A percentile compares a stretch with the other conserved stretches of the same genome.
Conservation (phyloP, 1,139 yeast species). For the Entelexis sorbosivorans region DNA sequence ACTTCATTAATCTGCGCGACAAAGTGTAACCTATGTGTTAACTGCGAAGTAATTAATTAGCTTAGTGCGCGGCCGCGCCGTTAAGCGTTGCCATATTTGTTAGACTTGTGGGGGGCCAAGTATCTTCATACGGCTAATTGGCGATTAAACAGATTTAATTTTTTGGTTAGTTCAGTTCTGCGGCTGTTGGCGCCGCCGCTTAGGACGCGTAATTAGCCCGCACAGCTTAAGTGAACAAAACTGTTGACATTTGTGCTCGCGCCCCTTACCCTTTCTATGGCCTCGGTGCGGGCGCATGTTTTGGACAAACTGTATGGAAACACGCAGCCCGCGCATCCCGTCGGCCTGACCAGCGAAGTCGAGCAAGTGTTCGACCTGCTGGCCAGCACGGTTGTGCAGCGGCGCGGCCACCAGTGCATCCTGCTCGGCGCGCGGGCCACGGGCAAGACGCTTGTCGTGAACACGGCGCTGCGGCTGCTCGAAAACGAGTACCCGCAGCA, state of each 20-base stretch:
- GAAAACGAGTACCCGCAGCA: constrained; percentile 32
- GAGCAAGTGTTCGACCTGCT: constrained; percentile 46
- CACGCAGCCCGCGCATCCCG: constrained; percentile 19
- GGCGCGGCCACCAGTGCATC: constrained; percentile 73
- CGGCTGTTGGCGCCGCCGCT: too few relatives aligned
- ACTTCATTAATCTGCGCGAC: constrained; percentile 7
- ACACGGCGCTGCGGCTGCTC: constrained; percentile 46
- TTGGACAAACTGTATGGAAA: constrained; percentile 25
- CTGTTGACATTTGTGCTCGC: too few relatives aligned
- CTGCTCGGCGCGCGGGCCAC: constrained; percentile 70
- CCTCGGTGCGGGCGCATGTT: constrained; percentile 18
- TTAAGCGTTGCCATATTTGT: too few relatives aligned
- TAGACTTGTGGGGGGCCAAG: too few relatives aligned
- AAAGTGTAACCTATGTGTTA: background rate
- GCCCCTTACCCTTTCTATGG: constrained; percentile 10
- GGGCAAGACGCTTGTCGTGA: constrained; percentile 62
- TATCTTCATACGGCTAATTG: too few relatives aligned
- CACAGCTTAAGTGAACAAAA: background rate
- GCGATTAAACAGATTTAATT: too few relatives aligned
- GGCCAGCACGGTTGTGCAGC: constrained; percentile 52
- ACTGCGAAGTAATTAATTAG: too few relatives aligned
- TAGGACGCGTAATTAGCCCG: too few relatives aligned
- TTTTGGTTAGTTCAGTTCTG: too few relatives aligned
- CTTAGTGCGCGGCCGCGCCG: too few relatives aligned
- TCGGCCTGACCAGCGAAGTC: constrained; percentile 28